Conservation (phyloP, 306 rosid species). For the Arachis hypogaea region DNA sequence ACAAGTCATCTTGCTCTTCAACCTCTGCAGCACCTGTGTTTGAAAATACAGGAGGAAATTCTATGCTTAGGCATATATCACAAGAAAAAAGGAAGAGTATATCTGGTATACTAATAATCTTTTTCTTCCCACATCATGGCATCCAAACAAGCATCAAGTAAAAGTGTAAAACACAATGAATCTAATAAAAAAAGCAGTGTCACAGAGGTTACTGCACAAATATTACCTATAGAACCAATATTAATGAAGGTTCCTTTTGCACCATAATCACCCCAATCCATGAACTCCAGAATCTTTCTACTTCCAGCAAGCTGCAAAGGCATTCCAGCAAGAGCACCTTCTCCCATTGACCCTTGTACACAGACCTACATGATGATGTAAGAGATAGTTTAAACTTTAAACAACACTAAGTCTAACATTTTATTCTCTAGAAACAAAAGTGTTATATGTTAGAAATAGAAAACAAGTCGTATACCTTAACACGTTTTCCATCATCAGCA, state of each 20-base stretch:
- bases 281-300: conserved; percentile 83
- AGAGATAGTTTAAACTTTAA: conserved; percentile 24
- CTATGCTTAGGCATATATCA: conserved; percentile 22
- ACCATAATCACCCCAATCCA: conserved; percentile 99
- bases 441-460: conserved; percentile 19
- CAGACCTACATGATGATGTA: conserved; percentile 68
- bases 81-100: conserved; percentile 22
- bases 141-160: too few relatives aligned
- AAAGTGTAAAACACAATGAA: background rate
- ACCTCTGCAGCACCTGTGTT: conserved; percentile 86
- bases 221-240: conserved; percentile 86
- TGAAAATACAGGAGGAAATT: conserved; percentile 38
- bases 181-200: conserved; percentile 18
- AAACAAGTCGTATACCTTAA: conserved; percentile 66
- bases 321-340: conserved; percentile 97
- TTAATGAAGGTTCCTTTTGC: conserved; percentile 85
- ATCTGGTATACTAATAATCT: conserved; percentile 23
- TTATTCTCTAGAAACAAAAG: conserved; percentile 24
- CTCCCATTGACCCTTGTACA: conserved; percentile 99
- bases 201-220: conserved; percentile 28
- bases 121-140: background rate
- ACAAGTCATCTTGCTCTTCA: conserved; percentile 86
- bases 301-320: conserved; percentile 97
- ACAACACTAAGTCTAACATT: conserved; percentile 2
- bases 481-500: conserved; percentile 92